These are phyloP conservation scores for Xylaria sp. DNA, from an alignment of 2,329 filamentous ascomycete species.

Conservation along the genomic window DNA sequence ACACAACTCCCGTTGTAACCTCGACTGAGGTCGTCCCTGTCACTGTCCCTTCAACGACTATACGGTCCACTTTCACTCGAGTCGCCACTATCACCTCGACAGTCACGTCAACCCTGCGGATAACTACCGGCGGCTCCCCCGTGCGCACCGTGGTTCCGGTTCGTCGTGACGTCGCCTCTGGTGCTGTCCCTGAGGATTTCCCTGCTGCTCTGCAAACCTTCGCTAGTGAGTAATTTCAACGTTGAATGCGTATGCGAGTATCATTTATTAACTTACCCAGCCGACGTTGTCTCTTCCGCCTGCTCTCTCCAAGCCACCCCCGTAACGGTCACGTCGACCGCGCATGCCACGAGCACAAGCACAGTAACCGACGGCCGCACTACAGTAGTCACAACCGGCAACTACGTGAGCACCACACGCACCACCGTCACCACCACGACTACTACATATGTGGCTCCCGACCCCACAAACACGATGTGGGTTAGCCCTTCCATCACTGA, in stretches of 20 bases:
- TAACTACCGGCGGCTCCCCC: not conserved
- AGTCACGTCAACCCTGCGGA: not conserved
- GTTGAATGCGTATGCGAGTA: not conserved
- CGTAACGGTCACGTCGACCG: not conserved
- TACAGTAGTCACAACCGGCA: not conserved
- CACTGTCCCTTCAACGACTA: not conserved
- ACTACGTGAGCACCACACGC: not conserved
- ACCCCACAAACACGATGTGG: slow-evolving; percentile 1
- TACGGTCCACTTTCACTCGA: not conserved
- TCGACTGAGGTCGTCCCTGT: not conserved
- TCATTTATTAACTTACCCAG: not conserved
- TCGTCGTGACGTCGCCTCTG: not conserved
- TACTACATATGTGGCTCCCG: not conserved
- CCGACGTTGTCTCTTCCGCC: not conserved
- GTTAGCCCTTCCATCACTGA: not conserved
- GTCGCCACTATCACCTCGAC: not conserved
- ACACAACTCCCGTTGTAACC: not conserved
- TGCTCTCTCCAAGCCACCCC: slow-evolving; percentile 1
- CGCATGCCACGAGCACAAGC: not conserved
- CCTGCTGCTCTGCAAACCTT: not conserved
- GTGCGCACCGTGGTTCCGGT: not conserved
- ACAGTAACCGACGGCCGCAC: not conserved
- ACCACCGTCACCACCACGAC: not conserved
- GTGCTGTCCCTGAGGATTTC: not conserved
- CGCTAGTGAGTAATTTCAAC: not conserved